Conservation (phyloP, 2,329 filamentous ascomycete species). For the Colletotrichum coccodes region DNA sequence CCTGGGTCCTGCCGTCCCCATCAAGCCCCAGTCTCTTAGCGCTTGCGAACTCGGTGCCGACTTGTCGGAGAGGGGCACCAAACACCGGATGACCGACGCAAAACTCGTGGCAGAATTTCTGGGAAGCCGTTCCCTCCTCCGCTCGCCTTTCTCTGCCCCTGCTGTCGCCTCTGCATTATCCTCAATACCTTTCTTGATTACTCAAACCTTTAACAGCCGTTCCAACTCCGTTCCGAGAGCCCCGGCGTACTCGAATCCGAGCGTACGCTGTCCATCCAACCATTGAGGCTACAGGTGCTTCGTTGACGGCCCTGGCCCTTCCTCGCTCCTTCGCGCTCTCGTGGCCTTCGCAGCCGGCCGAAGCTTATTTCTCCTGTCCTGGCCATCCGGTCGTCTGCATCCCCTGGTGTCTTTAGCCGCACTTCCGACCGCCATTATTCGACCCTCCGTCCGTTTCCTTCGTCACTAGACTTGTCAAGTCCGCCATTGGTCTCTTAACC, state of each 20-base stretch:
- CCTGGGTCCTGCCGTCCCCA: slow-evolving; percentile 19
- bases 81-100: slow-evolving; percentile 27
- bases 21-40: slow-evolving; percentile 21
- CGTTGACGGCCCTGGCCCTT: background rate
- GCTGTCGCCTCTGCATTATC: background rate
- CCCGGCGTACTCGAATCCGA: background rate
- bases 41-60: slow-evolving; percentile 28
- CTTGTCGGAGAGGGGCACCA: slow-evolving; percentile 27
- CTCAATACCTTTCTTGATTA: background rate
- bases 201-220: background rate
- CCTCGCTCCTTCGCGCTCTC: slow-evolving; percentile 20
- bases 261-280: background rate
- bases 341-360: slow-evolving; percentile 17
- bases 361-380: slow-evolving; percentile 26
- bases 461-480: slow-evolving; percentile 4
- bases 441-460: slow-evolving; percentile 14
- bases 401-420: slow-evolving; percentile 14
- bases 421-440: slow-evolving; percentile 6
- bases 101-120: slow-evolving; percentile 29
- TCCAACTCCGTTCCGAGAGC: background rate
- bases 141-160: background rate
- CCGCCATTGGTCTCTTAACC: slow-evolving; percentile 6
- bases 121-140: slow-evolving; percentile 8
- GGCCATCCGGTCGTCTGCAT: slow-evolving; percentile 22
- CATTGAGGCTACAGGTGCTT: background rate